These are phyloP conservation scores for Apodospora peruviana DNA, from an alignment of 495 filamentous ascomycete genomes.

Conservation along the genomic window DNA sequence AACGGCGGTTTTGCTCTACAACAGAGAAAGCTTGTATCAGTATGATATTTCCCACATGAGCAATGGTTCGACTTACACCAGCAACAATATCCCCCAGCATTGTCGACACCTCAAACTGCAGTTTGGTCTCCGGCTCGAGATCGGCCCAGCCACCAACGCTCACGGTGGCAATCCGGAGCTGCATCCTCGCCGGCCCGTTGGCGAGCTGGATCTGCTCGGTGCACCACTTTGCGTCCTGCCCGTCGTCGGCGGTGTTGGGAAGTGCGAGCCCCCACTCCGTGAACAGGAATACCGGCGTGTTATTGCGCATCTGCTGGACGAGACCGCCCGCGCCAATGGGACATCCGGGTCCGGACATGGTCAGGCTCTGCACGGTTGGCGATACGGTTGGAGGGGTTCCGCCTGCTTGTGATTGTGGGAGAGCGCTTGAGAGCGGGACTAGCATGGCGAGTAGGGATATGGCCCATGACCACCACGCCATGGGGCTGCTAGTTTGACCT, in stretches of 20 bases:
- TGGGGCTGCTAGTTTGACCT: too few species aligned
- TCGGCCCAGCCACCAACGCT: conserved; percentile 14
- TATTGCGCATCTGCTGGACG: conserved; percentile 6
- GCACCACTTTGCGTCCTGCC: conserved; percentile 13
- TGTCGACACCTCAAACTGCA: conserved; percentile 12
- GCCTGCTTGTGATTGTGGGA: not conserved
- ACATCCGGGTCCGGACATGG: conserved; percentile 20
- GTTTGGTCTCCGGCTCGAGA: conserved; percentile 10
- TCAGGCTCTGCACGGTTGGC: conserved; percentile 13
- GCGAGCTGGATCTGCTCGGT: conserved; percentile 16
- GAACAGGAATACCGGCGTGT: conserved; percentile 17
- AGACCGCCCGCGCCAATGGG: conserved; percentile 16
- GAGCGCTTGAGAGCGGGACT: not conserved
- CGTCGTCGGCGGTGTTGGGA: conserved; percentile 1
- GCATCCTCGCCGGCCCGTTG: conserved; percentile 16
- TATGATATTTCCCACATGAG: not conserved
- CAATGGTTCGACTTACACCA: conserved; percentile 9
- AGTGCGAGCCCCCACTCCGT: conserved; percentile 16
- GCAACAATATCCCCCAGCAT: conserved; percentile 8
- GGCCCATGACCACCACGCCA: too few species aligned
- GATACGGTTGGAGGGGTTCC: not conserved
- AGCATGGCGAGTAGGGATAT: too few species aligned
- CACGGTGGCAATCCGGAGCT: conserved; percentile 14
- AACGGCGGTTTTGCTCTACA: conserved; percentile 4
- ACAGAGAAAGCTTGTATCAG: too few species aligned